These are phyloP conservation scores for Babjeviella inositovora DNA, from an alignment of 805 yeast species.

Conservation along the genomic window DNA sequence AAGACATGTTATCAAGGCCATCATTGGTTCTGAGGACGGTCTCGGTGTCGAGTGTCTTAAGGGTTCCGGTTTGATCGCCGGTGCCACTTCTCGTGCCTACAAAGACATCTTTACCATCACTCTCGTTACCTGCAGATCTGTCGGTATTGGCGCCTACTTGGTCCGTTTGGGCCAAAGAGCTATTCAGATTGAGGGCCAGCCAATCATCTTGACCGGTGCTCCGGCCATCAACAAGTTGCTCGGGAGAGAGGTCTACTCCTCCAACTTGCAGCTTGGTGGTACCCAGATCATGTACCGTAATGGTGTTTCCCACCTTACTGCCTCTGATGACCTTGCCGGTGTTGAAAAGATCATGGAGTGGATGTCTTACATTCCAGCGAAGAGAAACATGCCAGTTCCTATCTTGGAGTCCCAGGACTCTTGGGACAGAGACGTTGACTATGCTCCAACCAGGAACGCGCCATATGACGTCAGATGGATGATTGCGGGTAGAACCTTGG, in stretches of 20 bases:
- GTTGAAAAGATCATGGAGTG: constrained; percentile 88
- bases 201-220: constrained; percentile 97
- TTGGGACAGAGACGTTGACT: constrained; percentile 92
- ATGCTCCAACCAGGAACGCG: constrained; percentile 53
- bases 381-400: constrained; percentile 83
- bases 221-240: constrained; percentile 94
- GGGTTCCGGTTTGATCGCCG: constrained; percentile 98
- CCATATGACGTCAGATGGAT: constrained; percentile 89
- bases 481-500: constrained; percentile 71
- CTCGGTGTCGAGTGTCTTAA: constrained; percentile 96
- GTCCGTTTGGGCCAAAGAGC: constrained; percentile 98
- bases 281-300: constrained; percentile 97
- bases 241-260: constrained; percentile 94
- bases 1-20: constrained; percentile 66
- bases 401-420: constrained; percentile 64
- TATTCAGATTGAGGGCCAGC: constrained; percentile 97
- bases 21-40: constrained; percentile 91
- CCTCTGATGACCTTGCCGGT: constrained; percentile 93
- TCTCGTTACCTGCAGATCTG: constrained; percentile 98
- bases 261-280: constrained; percentile 97
- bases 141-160: constrained; percentile 98
- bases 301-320: constrained; percentile 97
- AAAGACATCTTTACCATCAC: constrained; percentile 95
- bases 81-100: constrained; percentile 96
- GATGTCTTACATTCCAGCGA: constrained; percentile 90